These are phyloP conservation scores for Lichtheimia hyalospora DNA, from an alignment of 371 early-diverging fungal genomes.

Conservation along the genomic window DNA sequence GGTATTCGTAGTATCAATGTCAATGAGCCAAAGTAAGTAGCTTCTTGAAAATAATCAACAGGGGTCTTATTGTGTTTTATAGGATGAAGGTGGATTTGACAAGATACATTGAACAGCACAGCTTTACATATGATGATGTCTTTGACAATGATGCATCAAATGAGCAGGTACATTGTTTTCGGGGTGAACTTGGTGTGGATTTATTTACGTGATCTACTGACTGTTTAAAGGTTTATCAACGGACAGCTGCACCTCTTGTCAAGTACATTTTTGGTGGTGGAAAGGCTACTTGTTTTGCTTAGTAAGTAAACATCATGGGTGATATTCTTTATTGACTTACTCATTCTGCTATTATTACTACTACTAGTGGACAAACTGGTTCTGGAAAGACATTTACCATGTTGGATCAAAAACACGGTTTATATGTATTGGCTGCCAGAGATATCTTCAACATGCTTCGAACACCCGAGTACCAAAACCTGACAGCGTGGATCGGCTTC, in stretches of 20 bases:
- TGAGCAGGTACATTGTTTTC: constrained; percentile 56
- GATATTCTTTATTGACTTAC: not conserved
- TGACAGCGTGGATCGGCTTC: constrained; percentile 82
- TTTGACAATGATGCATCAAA: constrained; percentile 84
- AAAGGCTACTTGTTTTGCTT: constrained; percentile 97
- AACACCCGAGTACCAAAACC: constrained; percentile 69
- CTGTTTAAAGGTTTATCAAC: constrained; percentile 55
- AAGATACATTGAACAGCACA: constrained; percentile 91
- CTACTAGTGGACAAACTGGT: constrained; percentile 87
- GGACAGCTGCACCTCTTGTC: constrained; percentile 88
- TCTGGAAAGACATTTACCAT: constrained; percentile 96
- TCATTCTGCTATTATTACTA: not conserved
- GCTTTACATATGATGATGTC: constrained; percentile 94
- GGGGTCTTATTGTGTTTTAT: constrained; percentile 3
- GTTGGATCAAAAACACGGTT: constrained; percentile 80
- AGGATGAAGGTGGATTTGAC: constrained; percentile 94
- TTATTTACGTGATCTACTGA: not conserved
- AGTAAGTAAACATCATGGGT: constrained; percentile 49
- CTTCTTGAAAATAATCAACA: not conserved
- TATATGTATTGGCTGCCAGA: constrained; percentile 87
- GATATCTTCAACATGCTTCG: constrained; percentile 83
- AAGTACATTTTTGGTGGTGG: constrained; percentile 91
- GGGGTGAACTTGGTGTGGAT: not conserved
- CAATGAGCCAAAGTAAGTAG: constrained; percentile 84
- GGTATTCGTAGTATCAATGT: constrained; percentile 72